Conservation (phyloP, 495 filamentous ascomycete genomes). For the Penicillium soppii region DNA sequence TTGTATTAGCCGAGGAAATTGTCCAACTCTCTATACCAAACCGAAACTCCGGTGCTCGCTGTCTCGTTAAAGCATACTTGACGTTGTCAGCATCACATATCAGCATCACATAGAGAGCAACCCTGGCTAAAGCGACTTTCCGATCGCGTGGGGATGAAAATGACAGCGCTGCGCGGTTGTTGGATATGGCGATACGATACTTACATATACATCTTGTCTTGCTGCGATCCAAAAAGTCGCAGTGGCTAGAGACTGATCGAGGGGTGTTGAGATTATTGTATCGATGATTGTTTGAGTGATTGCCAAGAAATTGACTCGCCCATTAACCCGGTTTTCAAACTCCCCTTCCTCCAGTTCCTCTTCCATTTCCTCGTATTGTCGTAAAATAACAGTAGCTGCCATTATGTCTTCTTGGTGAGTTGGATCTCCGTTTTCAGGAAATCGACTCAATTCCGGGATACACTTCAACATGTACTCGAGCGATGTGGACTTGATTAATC, state of each 20-base stretch:
- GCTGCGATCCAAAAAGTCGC: slow-evolving; percentile 29
- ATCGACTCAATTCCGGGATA: slow-evolving; percentile 24
- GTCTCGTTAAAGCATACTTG: slow-evolving; percentile 18
- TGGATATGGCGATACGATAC: no score
- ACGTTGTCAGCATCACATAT: neutral
- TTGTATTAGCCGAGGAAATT: slow-evolving; percentile 16
- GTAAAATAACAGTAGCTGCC: slow-evolving; percentile 27
- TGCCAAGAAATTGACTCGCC: slow-evolving; percentile 20
- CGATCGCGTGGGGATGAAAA: no score
- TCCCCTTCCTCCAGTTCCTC: slow-evolving; percentile 23
- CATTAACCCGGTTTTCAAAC: neutral
- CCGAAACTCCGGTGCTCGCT: slow-evolving; percentile 12
- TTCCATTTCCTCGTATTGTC: slow-evolving; percentile 33
- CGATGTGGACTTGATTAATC: slow-evolving; percentile 18
- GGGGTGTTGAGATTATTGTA: slow-evolving; percentile 20
- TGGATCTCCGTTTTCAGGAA: slow-evolving; percentile 17
- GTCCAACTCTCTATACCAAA: slow-evolving; percentile 13
- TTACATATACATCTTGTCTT: slow-evolving; percentile 24
- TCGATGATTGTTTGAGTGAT: slow-evolving; percentile 28
- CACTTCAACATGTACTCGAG: slow-evolving; percentile 29
- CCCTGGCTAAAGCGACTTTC: no score
- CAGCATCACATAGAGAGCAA: neutral
- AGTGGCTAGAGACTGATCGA: slow-evolving; percentile 18
- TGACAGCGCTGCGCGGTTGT: no score
- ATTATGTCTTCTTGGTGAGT: slow-evolving; percentile 28